Percentiles rank a stretch among this genome's conserved stretches.
These are phyloP conservation scores for Trichophyton equinum DNA, from an alignment of 2,329 filamentous ascomycete species.

Conservation along the genomic window DNA sequence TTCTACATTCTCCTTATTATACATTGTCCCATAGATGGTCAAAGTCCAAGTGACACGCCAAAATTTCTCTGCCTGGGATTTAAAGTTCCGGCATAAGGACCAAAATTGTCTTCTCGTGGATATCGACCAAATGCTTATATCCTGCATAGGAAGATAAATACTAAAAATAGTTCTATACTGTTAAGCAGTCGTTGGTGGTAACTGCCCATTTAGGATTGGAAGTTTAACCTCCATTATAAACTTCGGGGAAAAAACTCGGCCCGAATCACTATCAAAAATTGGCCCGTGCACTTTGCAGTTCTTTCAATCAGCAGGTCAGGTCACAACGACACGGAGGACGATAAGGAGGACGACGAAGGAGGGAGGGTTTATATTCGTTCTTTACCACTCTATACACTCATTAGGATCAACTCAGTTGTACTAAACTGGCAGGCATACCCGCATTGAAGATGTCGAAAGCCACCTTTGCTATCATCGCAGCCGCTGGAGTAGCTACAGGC, in stretches of 20 bases:
- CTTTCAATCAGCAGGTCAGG: not conserved
- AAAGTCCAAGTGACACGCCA: too few species aligned
- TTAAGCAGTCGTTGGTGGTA: too few species aligned
- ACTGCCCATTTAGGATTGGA: too few species aligned
- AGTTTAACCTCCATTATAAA: too few species aligned
- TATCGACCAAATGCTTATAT: too few species aligned
- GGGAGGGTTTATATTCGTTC: not conserved
- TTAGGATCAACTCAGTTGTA: not conserved
- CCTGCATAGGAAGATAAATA: too few species aligned
- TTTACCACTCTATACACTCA: not conserved
- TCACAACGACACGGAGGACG: not conserved
- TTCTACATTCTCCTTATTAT: too few species aligned
- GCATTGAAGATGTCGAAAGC: constrained; percentile 57
- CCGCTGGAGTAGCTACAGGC: constrained; percentile 62
- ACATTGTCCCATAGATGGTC: too few species aligned
- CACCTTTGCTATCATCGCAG: constrained; percentile 62
- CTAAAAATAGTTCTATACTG: too few species aligned
- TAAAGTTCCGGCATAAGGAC: too few species aligned
- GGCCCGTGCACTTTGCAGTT: not conserved
- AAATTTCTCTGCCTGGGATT: too few species aligned
- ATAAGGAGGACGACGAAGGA: not conserved
- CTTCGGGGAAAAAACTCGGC: not conserved
- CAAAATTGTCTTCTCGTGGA: too few species aligned
- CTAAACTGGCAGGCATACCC: not conserved
- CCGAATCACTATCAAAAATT: not conserved